A percentile compares a stretch with the other conserved stretches of the same genome.
Evolutionary conservation across 495 filamentous ascomycete genomes (phyloP).

Genomic region (Aspergillus biplanus): DNA sequence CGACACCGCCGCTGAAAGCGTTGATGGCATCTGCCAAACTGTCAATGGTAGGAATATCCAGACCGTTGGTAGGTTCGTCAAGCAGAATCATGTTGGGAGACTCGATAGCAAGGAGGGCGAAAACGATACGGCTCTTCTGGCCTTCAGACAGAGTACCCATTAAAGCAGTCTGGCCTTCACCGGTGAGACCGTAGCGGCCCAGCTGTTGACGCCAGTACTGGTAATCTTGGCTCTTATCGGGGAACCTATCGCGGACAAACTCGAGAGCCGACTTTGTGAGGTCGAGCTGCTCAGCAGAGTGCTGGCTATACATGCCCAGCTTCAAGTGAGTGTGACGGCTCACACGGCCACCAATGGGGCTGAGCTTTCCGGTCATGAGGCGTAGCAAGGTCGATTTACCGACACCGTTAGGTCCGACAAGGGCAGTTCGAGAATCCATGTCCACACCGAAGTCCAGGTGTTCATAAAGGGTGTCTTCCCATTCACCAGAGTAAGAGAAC

Average conservation of each 20-base stretch:
- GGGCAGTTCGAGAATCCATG: conserved; percentile 97
- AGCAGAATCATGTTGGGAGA: conserved; percentile 96
- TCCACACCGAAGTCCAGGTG: conserved; percentile 97
- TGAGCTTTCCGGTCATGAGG: conserved; percentile 96
- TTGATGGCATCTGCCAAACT: conserved; percentile 97
- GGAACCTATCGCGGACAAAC: conserved; percentile 96
- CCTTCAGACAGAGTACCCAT: conserved; percentile 98
- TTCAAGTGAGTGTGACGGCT: conserved; percentile 96
- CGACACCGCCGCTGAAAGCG: conserved; percentile 92
- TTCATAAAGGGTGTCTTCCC: conserved; percentile 91
- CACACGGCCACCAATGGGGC: conserved; percentile 79
- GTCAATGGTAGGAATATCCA: conserved; percentile 99
- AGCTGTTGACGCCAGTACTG: conserved; percentile 99
- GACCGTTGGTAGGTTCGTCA: conserved; percentile 98
- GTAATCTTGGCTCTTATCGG: conserved; percentile 88
- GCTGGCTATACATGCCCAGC: conserved; percentile 95
- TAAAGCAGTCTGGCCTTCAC: conserved; percentile 91
- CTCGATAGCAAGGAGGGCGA: conserved; percentile 94
- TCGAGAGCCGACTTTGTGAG: conserved; percentile 96
- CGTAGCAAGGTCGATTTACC: conserved; percentile 98
- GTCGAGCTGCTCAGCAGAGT: conserved; percentile 97
- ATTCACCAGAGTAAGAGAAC: conserved; percentile 93
- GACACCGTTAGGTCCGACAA: conserved; percentile 98
- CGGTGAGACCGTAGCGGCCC: conserved; percentile 87
- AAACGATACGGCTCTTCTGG: conserved; percentile 97